phyloP scores from a whole-genome alignment of 768 basidiomycete species.

The Rhodotorula diobovata region DNA sequence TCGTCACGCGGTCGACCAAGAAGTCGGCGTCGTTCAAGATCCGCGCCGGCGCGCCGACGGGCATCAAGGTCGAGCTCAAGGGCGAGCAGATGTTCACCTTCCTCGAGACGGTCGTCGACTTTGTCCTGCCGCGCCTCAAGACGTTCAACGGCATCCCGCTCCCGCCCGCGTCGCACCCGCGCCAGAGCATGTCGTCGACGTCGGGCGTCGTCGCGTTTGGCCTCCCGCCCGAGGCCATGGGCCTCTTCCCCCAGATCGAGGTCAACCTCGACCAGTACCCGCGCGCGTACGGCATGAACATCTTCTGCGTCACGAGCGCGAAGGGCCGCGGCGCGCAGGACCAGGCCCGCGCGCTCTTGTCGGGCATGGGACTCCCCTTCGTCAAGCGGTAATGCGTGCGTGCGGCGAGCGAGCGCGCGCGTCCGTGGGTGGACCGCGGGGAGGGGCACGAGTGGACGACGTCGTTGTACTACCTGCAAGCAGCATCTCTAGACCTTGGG shows the following conservation, averaged over 20 bases:
- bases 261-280: slow-evolving; percentile 88
- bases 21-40: slow-evolving; percentile 72
- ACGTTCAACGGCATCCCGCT: slow-evolving; percentile 81
- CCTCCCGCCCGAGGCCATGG: slow-evolving; percentile 74
- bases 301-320: slow-evolving; percentile 87
- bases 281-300: slow-evolving; percentile 78
- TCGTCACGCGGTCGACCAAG: slow-evolving; percentile 64
- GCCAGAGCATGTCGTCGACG: slow-evolving; percentile 68
- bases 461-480: too few relatives aligned
- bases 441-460: too few relatives aligned
- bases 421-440: too few relatives aligned
- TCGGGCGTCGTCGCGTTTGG: slow-evolving; percentile 87
- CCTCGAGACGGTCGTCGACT: slow-evolving; percentile 77
- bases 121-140: slow-evolving; percentile 87
- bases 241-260: slow-evolving; percentile 91
- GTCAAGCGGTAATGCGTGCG: slow-evolving; percentile 39
- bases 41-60: slow-evolving; percentile 71
- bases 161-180: slow-evolving; percentile 66
- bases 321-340: slow-evolving; percentile 85
- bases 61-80: slow-evolving; percentile 79
- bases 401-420: background rate
- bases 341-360: slow-evolving; percentile 74
- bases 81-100: slow-evolving; percentile 95
- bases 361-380: slow-evolving; percentile 91
- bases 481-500: too few relatives aligned